Evolutionary conservation across 2,329 filamentous ascomycete species (phyloP).

Genomic region (Celoporthe dispersa): DNA sequence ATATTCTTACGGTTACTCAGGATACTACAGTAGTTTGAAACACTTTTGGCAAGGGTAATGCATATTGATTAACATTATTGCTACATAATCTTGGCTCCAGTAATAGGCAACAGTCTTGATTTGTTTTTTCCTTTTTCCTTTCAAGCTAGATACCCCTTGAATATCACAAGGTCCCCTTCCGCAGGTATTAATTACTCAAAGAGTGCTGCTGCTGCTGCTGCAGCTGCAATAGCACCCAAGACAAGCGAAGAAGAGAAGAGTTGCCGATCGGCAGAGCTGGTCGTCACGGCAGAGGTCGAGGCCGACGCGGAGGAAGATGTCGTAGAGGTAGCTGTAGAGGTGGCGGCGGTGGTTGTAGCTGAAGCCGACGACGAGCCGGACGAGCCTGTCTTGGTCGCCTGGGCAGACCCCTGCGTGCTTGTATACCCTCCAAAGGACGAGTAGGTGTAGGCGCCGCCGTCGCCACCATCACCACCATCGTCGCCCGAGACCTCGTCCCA

Average conservation of each 20-base stretch:
- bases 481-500: constrained; percentile 20
- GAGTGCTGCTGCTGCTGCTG: neutral
- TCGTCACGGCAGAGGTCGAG: neutral
- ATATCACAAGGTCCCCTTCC: neutral
- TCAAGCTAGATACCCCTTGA: too few relatives aligned
- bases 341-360: neutral
- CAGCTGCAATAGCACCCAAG: neutral
- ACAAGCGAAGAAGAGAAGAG: neutral
- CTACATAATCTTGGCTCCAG: neutral
- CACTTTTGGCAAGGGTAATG: neutral
- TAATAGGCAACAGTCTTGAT: too few relatives aligned
- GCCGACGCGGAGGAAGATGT: neutral
- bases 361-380: constrained; percentile 1
- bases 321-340: neutral
- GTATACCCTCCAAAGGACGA: neutral
- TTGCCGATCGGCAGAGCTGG: constrained; percentile 4
- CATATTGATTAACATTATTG: neutral
- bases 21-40: too few relatives aligned
- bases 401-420: neutral
- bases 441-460: neutral
- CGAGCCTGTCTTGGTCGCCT: constrained; percentile 3
- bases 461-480: neutral
- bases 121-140: too few relatives aligned
- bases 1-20: too few relatives aligned
- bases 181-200: neutral